Evolutionary conservation across 805 yeast species (phyloP), one percentile per base, ranked within the genome.

Genomic region (Saccharomycopsis microspora): DNA sequence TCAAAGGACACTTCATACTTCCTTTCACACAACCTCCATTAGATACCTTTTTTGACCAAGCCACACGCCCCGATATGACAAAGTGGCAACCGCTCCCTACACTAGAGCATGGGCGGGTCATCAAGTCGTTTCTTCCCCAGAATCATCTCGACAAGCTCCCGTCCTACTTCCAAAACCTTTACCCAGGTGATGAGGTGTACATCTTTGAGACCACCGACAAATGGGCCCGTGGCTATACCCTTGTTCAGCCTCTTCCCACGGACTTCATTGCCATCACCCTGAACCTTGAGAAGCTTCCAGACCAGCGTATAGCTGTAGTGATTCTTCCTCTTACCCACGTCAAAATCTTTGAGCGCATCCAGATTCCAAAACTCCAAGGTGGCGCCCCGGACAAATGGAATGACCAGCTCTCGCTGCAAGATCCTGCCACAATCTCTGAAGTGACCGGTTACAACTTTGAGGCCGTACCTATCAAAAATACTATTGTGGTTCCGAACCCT

Each of bases 221-320:
- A 52, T 87, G 95, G 95, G 86, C 80, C 29, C 71, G 95, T 56
- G 95, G 88, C 8, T 86, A 87, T 61, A 70, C 76, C 3, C 65
- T 82, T 35, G 67, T 81, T 37, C 73, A 78, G 50, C 89, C 94
- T 5, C 65, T 78, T 46, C 90, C 90, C 1, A 71, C 76, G 33
- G 86, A 81, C 58, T 82, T 78, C 61, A 73, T 80, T 36, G 76
- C 83, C 9, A 54, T 55, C 48, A 59, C 65, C 1, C 73, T 77
- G 31, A 74, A 76, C 54, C 67, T 78, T 54, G 85, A 81, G 45
- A 76, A 75, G 47, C 65, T 83, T 46, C 87, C 88, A 0, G 80
- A 75, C 39, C 65, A 69, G 46, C 72, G 70, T 43, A 63, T 74
- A 39, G 65, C 67, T 11, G 68, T 80, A n/a, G 79, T 71, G 2